Conservation (phyloP, 163 green algal genomes). For the Volvox carteri region DNA sequence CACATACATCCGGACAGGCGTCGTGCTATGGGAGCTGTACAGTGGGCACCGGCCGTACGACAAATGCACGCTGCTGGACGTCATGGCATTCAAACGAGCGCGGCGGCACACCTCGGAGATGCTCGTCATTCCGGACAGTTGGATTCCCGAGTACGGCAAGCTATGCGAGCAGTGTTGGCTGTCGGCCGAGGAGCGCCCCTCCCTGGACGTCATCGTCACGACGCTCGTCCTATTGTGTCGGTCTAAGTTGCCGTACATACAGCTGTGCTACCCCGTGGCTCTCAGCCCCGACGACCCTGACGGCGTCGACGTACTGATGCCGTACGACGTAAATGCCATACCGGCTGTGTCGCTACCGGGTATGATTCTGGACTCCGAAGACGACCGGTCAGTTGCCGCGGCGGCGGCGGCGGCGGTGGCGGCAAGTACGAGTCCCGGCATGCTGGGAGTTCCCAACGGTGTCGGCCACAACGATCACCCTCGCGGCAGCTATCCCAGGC, state of each 20-base stretch:
- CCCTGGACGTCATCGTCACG: constrained; percentile 4
- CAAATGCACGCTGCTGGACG: constrained; percentile 39
- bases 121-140: constrained; percentile 13
- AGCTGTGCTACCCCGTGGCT: constrained; percentile 11
- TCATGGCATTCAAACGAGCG: constrained; percentile 37
- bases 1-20: constrained; percentile 5
- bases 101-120: constrained; percentile 10
- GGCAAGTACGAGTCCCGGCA: neutral
- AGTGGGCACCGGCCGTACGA: constrained; percentile 37
- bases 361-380: neutral
- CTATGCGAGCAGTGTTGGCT: constrained; percentile 25
- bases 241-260: neutral
- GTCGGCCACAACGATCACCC: neutral
- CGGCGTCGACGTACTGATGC: neutral
- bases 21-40: constrained; percentile 56
- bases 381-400: neutral
- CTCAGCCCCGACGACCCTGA: neutral
- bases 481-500: neutral
- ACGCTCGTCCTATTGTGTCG: constrained; percentile 41
- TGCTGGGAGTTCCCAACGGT: neutral
- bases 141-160: neutral
- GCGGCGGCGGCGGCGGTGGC: neutral
- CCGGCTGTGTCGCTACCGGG: neutral
- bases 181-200: neutral
- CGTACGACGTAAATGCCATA: neutral